phyloP scores from a whole-genome alignment of 306 rosid species.

The Inga laurina region DNA sequence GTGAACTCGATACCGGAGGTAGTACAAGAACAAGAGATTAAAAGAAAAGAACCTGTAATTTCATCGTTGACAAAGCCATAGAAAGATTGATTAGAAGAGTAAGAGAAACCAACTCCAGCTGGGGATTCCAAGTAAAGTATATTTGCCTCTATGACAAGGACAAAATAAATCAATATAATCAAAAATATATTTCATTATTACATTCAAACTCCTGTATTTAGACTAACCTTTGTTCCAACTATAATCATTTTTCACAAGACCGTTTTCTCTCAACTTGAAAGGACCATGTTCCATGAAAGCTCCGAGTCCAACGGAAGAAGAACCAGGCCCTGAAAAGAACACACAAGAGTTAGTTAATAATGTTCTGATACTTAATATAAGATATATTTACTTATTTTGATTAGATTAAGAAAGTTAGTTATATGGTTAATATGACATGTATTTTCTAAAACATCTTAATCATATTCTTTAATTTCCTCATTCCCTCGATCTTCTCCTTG shows the following conservation, averaged over 20 bases:
- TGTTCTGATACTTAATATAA: too few species aligned
- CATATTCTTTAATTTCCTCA: too few species aligned
- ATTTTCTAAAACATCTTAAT: too few species aligned
- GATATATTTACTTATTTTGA: too few species aligned
- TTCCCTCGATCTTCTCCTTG: too few species aligned
- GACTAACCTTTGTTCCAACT: slow-evolving; percentile 69
- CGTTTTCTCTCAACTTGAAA: slow-evolving; percentile 52
- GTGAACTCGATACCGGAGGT: too few species aligned
- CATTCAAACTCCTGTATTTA: not conserved
- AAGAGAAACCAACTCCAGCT: slow-evolving; percentile 88
- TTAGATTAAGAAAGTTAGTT: too few species aligned
- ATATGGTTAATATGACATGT: too few species aligned
- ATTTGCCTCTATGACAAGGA: slow-evolving; percentile 56
- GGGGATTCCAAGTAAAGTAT: slow-evolving; percentile 71
- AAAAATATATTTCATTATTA: too few species aligned
- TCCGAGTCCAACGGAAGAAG: slow-evolving; percentile 76
- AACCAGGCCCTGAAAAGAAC: slow-evolving; percentile 65
- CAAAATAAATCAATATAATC: not conserved
- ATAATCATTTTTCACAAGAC: slow-evolving; percentile 51
- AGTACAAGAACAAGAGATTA: too few species aligned
- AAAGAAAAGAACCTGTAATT: slow-evolving; percentile 50
- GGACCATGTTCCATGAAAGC: slow-evolving; percentile 80
- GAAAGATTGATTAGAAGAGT: slow-evolving; percentile 56
- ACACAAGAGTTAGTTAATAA: not conserved
- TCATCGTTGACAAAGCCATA: slow-evolving; percentile 49